Evolutionary conservation across 805 yeast species (phyloP), one percentile per base, ranked within the genome.

Genomic region (Zygotorulaspora chibaensis): DNA sequence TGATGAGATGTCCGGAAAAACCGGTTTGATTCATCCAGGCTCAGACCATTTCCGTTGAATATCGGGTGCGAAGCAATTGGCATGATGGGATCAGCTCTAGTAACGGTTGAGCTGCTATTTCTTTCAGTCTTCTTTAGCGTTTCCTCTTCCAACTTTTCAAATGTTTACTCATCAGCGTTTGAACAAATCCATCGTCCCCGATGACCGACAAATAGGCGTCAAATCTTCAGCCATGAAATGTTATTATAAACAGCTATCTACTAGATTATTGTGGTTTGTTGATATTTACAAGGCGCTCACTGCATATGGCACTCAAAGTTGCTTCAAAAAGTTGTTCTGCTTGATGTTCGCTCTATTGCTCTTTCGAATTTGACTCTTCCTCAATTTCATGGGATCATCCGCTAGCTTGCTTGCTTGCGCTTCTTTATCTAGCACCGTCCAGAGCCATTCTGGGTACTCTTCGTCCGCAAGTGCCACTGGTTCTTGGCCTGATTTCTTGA

Each of bases 381-480:
- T 86, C 53, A 74, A 74, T 69, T 76, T 76, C 41, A 82, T 73
- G 34, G 87, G 87, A 46, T 79, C 79, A 18, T 71, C 72, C 41
- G 77, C 81, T 31, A 84, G 71, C 53, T 76, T 71, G 23, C 71
- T 76, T 46, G 74, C 71, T 58, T 79, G 81, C n/a, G 77, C 77
- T 31, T 77, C 76, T 42, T 76, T 71, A 64, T 90, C 95, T 27
- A 89, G 75, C 39, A 87, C 72, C 4, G 76, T 79, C 98, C 98
- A 93, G 43, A 91, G 74, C 99, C 99, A 91, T 37, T 76, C 86
- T 4, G 99, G 99, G 62, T 91, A 91, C 58, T 90, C 96, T 31
- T 72, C 72, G 63, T 93, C 98, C 50, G 84, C 87, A 44, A 84
- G 66, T 1, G 98, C 98, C 4, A 87, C 81, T 8, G 95, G 88